Base-by-base conservation (phyloP, 1,284 basidiomycete genomes). In the Fomes fomentarius region DNA sequence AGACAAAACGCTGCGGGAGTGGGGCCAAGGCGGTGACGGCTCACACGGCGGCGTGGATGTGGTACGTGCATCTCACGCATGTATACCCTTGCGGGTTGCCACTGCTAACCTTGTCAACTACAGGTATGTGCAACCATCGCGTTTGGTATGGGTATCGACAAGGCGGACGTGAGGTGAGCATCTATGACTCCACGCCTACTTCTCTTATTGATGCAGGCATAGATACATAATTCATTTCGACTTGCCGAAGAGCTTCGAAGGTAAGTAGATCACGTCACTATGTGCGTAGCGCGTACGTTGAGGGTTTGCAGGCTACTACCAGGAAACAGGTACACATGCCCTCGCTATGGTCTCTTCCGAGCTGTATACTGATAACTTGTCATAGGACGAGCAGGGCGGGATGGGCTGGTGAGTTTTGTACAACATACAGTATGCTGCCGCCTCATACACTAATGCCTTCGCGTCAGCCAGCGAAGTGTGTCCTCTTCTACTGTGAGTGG, bases 61-160 rank as follows among this genome's bases (percentile, higher is more conserved):
- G 14, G 87, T 87, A 57, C 50, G 82, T 69, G 4, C 28, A 7
- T 15, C 24, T n/a, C 22, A 11, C 14, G 11, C 8, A 1, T 0
- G 44, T 38, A 40, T 38, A 26, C 2, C 9, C 25, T 37, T 8
- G 22, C 10, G n/a, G 17, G 19, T 1, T 17, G 35, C 14, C 26
- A 11, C 17, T 39, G n/a, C n/a, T 22, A 40, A 21, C 34, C 28
- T 50, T 26, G 44, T 42, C 51, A 14, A 17, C 53, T 71, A 38
- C 60, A 80, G 70, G 77, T 82, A 22, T 81, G 83, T 17, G 83
- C 83, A 1, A 85, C 84, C 0, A 85, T 94, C 39, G 93, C 93
- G 1, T 95, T 95, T 64, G 93, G 93, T 1, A 88, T 94, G 77
- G 93, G 93, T 1, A 93, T 96, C 28, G 93, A 96, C 69, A 93